Evolutionary conservation across 306 rosid species (phyloP).

Genomic region (Prunus armeniaca): DNA sequence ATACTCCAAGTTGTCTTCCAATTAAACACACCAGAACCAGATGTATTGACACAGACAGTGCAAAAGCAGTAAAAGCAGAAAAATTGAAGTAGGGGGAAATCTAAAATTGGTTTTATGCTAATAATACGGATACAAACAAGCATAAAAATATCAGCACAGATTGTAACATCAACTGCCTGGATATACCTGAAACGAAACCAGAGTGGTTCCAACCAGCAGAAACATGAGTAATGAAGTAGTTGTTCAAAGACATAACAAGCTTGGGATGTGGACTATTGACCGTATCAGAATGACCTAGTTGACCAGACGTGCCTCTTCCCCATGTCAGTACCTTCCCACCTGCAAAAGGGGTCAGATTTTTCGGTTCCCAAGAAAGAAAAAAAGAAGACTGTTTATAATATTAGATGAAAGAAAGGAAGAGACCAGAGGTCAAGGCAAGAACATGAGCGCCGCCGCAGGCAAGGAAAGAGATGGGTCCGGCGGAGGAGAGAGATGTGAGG

Average conservation of each 20-base stretch:
- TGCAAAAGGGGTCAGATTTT: conserved; percentile 9
- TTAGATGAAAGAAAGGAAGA: not conserved
- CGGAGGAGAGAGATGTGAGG: conserved; percentile 35
- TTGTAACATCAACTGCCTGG: not conserved
- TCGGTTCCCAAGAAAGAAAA: not conserved
- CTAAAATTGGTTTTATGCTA: not conserved
- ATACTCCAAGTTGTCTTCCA: not conserved
- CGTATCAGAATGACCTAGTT: conserved; percentile 66
- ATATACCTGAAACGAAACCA: conserved; percentile 83
- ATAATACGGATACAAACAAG: not conserved
- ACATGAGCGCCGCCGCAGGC: conserved; percentile 94
- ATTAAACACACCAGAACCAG: not conserved
- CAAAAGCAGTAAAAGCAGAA: not conserved
- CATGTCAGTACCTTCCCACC: conserved; percentile 78
- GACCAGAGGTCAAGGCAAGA: conserved; percentile 69
- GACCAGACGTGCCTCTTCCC: conserved; percentile 92
- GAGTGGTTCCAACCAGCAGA: conserved; percentile 99
- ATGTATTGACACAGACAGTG: not conserved
- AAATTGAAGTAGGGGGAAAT: not conserved
- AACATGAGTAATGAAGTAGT: conserved; percentile 45
- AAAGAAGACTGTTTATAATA: not conserved
- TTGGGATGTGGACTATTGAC: conserved; percentile 50
- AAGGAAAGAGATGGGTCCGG: conserved; percentile 45
- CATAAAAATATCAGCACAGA: not conserved
- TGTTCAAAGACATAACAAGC: conserved; percentile 48